Percentiles rank a stretch among this genome's conserved stretches.
phyloP scores from a whole-genome alignment of 2,329 filamentous ascomycete genomes.

The Sporothrix humicola region DNA sequence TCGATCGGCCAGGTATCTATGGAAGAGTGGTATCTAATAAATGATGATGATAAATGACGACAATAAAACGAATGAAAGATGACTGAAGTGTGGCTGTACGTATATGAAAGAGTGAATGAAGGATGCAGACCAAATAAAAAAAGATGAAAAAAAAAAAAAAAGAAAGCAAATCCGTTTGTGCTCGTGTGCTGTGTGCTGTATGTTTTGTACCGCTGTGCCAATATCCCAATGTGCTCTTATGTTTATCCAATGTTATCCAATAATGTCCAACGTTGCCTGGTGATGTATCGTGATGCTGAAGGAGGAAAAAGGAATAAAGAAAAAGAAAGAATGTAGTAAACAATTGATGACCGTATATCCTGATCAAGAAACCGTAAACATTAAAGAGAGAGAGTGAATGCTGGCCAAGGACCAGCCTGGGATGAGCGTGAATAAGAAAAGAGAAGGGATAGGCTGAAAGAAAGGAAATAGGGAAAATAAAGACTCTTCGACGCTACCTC shows the following conservation, averaged over 20 bases:
- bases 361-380: neutral
- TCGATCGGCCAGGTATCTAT: slow-evolving; percentile 3
- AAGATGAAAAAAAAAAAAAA: neutral
- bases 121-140: neutral
- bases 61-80: neutral
- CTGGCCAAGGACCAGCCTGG: neutral
- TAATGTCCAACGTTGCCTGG: neutral
- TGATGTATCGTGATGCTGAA: neutral
- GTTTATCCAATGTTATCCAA: neutral
- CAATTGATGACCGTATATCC: no score
- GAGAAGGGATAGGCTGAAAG: no score
- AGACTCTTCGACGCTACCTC: neutral
- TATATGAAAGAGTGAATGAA: neutral
- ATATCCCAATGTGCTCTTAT: neutral
- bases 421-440: no score
- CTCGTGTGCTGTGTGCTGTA: neutral
- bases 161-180: neutral
- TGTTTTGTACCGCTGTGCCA: neutral
- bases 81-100: neutral
- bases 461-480: no score
- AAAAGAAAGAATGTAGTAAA: neutral
- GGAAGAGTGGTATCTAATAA: neutral
- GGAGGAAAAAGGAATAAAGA: neutral
- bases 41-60: neutral
- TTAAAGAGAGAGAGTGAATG: neutral